These are phyloP conservation scores for Orbilia blumenaviensis DNA, from an alignment of 2,329 filamentous ascomycete genomes.

Conservation along the genomic window DNA sequence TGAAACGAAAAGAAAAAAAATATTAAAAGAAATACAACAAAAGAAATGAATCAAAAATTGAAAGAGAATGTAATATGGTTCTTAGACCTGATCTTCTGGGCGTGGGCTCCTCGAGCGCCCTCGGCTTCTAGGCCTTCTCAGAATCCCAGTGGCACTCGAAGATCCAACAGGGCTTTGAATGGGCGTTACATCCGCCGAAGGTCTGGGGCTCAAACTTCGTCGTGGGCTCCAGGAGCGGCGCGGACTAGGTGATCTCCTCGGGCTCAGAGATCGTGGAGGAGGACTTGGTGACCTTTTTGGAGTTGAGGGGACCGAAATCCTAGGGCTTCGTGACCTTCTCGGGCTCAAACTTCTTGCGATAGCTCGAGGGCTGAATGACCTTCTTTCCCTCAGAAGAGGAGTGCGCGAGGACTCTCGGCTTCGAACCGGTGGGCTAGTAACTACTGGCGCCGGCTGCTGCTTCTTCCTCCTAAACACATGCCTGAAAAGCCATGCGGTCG, in stretches of 20 bases:
- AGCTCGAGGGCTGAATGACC: slow-evolving; percentile 45
- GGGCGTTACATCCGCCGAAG: slow-evolving; percentile 27
- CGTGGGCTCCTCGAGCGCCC: slow-evolving; percentile 38
- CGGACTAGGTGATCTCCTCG: slow-evolving; percentile 40
- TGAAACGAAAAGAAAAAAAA: not conserved
- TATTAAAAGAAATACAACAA: slow-evolving; percentile 10
- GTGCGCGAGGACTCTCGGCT: slow-evolving; percentile 35
- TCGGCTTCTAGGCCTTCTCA: slow-evolving; percentile 33
- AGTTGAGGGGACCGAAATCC: slow-evolving; percentile 17
- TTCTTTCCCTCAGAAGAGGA: slow-evolving; percentile 29
- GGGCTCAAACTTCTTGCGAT: slow-evolving; percentile 32
- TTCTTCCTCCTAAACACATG: slow-evolving; percentile 21
- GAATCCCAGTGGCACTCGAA: slow-evolving; percentile 39
- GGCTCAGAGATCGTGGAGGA: slow-evolving; percentile 17
- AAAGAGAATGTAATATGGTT: not conserved
- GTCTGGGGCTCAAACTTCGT: slow-evolving; percentile 32
- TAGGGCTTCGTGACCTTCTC: slow-evolving; percentile 28
- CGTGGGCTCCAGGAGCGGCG: slow-evolving; percentile 47
- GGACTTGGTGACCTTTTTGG: slow-evolving; percentile 12
- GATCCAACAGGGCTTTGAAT: slow-evolving; percentile 37
- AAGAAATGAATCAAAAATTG: not conserved
- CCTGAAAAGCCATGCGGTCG: slow-evolving; percentile 42
- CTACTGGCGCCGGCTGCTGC: not conserved
- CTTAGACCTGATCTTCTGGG: slow-evolving; percentile 18
- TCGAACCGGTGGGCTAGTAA: slow-evolving; percentile 12